Base-by-base conservation (phyloP, 805 yeast species). In the Teunomyces lycoperdinae region DNA sequence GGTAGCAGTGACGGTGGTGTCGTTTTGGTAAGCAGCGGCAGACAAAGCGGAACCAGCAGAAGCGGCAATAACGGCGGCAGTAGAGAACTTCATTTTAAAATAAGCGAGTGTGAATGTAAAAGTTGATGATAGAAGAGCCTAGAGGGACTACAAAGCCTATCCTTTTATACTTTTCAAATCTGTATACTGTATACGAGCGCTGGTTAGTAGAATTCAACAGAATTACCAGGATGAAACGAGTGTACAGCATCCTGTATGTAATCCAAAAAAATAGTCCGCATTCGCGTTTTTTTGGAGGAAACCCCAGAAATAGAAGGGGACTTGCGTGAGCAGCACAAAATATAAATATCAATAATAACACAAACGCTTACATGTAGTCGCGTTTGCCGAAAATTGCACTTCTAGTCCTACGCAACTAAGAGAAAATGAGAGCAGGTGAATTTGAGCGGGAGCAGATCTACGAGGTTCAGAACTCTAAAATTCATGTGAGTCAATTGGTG, bases 31-130 rank as follows among this genome's bases (percentile, higher is more conserved):
- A 44, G 57, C 63, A 54, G 62, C 68, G 47, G 64, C 56, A 52
- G 63, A 33, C 63, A 50, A 57, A 49, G 66, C 66, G 47, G 61
- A 57, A 44, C 43, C 38, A 38, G 52, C 57, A 40, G 56, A 35
- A 26, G 54, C 47, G 43, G 57, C 47, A 44, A 60, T 20, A 35
- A 60, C 48, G 54, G 61, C 60, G 50, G 61, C 66, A 50, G 71
- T 48, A 49, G 71, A 60, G 60, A 65, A 68, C 61, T 67, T 67
- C 74, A 68, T 68, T 59, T 45, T 50, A 36, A 31, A 48, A 32
- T 39, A 30, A 51, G 49, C 51, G 50, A 50, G 45, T 47, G 49
- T 46, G 40, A 31, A 46, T 33, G 41, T 46, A 32, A n/a, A 43
- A 33, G 26, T 29, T 14, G 26, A 35, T 34, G 39, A 46, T 24